Evolutionary conservation across 495 filamentous ascomycete genomes (phyloP).

Genomic region (Penicillium mononematosum): DNA sequence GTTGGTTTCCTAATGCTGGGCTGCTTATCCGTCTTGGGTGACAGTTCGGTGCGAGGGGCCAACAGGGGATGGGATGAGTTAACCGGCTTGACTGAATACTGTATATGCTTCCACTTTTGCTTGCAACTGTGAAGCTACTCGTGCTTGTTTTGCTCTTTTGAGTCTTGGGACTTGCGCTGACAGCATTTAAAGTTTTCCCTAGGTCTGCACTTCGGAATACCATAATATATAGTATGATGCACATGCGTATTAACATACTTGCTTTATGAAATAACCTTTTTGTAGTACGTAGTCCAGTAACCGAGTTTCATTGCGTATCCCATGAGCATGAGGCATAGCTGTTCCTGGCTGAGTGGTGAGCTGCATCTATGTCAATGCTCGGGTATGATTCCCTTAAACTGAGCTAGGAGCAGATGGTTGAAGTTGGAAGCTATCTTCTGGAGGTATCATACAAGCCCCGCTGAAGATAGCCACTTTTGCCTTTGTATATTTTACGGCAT

Average conservation of each 20-base stretch:
- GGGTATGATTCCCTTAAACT: neutral
- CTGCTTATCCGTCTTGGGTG: slow-evolving; percentile 57
- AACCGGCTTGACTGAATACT: slow-evolving; percentile 61
- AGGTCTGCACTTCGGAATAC: slow-evolving; percentile 29
- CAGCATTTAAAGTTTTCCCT: slow-evolving; percentile 10
- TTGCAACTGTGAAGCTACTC: slow-evolving; percentile 7
- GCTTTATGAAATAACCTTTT: neutral
- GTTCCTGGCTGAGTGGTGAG: neutral
- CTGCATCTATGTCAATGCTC: neutral
- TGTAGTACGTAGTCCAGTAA: neutral
- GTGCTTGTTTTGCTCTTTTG: slow-evolving; percentile 2
- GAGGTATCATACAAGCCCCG: neutral
- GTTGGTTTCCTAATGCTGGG: slow-evolving; percentile 30
- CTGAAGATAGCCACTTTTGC: too few relatives aligned
- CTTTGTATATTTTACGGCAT: neutral
- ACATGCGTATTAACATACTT: neutral
- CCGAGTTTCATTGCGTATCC: neutral
- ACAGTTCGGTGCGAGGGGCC: slow-evolving; percentile 40
- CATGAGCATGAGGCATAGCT: too few relatives aligned
- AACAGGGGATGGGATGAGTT: slow-evolving; percentile 61
- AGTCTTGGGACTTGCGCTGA: slow-evolving; percentile 22
- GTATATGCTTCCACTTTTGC: slow-evolving; percentile 18
- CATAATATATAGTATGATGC: neutral
- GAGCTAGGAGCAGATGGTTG: too few relatives aligned
- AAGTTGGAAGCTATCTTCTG: too few relatives aligned